Percentiles rank a stretch among this genome's conserved stretches.
Conservation (phyloP, 192 early-diverging fungal genomes). For the Haplosporangium gracile region DNA sequence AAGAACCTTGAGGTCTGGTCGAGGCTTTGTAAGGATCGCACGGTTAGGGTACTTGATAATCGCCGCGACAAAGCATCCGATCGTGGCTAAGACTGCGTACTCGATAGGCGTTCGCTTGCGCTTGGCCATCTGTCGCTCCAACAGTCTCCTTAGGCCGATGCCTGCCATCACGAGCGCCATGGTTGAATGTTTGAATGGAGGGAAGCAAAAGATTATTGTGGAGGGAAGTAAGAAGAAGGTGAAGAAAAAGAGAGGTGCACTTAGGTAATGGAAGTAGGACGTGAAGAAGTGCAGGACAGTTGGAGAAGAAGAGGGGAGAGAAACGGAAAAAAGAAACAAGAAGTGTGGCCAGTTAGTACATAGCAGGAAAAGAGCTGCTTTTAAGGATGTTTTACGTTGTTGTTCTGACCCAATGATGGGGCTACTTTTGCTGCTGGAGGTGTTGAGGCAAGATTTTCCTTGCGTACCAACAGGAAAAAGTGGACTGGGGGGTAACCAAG, state of each 20-base stretch:
- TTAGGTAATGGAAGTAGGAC: neutral
- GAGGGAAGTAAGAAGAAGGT: neutral
- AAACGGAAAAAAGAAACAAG: neutral
- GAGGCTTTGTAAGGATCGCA: conserved; percentile 21
- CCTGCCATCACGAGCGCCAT: conserved; percentile 20
- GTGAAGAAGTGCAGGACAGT: neutral
- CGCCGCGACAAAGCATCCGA: conserved; percentile 18
- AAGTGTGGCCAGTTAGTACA: neutral
- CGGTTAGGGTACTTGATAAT: conserved; percentile 47
- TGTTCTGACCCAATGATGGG: neutral
- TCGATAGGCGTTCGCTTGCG: conserved; percentile 29
- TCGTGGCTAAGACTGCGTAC: conserved; percentile 28
- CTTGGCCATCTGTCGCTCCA: conserved; percentile 20
- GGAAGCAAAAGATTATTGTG: neutral
- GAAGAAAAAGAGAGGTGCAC: neutral
- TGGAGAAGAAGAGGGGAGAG: neutral
- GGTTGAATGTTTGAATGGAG: neutral
- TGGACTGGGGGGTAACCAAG: neutral
- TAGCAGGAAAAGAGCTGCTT: neutral
- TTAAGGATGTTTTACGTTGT: neutral
- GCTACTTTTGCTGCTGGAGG: neutral
- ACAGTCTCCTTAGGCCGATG: conserved; percentile 18
- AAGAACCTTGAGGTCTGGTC: conserved; percentile 32
- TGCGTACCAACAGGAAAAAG: neutral
- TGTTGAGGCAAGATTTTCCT: neutral